Percentiles rank a stretch among this genome's conserved stretches.
Conservation (phyloP, 352 stramenopile genomes). For the Phytophthora melonis region DNA sequence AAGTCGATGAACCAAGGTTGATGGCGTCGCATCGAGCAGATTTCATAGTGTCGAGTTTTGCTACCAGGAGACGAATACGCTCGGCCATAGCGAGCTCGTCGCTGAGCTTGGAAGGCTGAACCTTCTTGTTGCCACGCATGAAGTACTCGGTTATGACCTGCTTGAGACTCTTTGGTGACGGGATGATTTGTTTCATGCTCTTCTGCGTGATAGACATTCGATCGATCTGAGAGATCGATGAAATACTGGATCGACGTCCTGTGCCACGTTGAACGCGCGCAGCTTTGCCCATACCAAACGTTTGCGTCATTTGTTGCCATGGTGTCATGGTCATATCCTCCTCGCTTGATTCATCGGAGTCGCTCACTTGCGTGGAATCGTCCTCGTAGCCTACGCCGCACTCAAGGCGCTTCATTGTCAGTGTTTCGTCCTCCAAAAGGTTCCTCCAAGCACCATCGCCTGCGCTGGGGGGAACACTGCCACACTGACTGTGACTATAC, state of each 20-base stretch:
- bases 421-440: conserved; percentile 50
- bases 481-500: background rate
- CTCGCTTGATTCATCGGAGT: conserved; percentile 81
- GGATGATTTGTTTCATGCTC: conserved; percentile 56
- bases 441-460: conserved; percentile 31
- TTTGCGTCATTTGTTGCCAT: conserved; percentile 89
- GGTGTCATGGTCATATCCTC: conserved; percentile 83
- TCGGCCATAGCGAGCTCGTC: conserved; percentile 40
- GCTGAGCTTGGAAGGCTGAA: conserved; percentile 54
- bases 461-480: background rate
- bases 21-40: conserved; percentile 24
- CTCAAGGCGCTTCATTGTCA: conserved; percentile 77
- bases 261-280: conserved; percentile 33
- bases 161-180: conserved; percentile 66
- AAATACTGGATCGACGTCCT: conserved; percentile 67
- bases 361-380: conserved; percentile 85
- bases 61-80: conserved; percentile 49
- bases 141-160: conserved; percentile 73
- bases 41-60: conserved; percentile 38
- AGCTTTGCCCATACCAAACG: conserved; percentile 76
- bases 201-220: conserved; percentile 64
- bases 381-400: conserved; percentile 80
- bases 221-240: conserved; percentile 70
- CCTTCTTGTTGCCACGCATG: conserved; percentile 72
- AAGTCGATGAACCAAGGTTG: conserved; percentile 5